A percentile compares a stretch with the other conserved stretches of the same genome.
Evolutionary conservation across 768 basidiomycete species (phyloP).

Genomic region (Boletellus ananiceps): DNA sequence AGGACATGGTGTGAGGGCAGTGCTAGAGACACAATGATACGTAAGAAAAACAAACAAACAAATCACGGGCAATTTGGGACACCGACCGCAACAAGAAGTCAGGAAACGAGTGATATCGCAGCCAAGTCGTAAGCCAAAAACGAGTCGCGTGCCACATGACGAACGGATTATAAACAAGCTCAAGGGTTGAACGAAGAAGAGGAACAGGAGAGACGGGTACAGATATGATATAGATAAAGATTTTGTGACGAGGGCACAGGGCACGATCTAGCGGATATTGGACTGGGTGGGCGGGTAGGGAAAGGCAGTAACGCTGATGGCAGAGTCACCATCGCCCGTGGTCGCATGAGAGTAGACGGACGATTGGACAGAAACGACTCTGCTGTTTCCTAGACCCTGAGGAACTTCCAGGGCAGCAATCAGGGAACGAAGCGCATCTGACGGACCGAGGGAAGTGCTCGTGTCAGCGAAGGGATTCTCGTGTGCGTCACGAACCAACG

Average conservation of each 20-base stretch:
- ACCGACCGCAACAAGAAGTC: conserved; percentile 1
- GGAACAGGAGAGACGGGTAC: conserved; percentile 2
- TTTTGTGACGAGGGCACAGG: neutral
- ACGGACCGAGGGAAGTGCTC: conserved; percentile 14
- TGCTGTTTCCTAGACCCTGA: conserved; percentile 41
- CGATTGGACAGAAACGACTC: conserved; percentile 58
- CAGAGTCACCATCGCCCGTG: conserved; percentile 24
- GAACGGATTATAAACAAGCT: conserved; percentile 4
- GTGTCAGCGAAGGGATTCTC: conserved; percentile 44
- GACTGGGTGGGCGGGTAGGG: conserved; percentile 28
- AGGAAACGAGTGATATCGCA: conserved; percentile 15
- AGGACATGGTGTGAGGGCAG: neutral
- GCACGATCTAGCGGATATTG: conserved; percentile 7
- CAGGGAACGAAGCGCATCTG: conserved; percentile 53
- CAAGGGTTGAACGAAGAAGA: conserved; percentile 1
- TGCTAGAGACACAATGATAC: conserved; percentile 1
- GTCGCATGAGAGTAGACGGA: conserved; percentile 34
- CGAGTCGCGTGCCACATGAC: conserved; percentile 8
- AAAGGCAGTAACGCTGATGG: conserved; percentile 25
- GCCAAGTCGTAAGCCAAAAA: conserved; percentile 9
- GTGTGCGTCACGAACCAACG: conserved; percentile 9
- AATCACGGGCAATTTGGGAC: neutral
- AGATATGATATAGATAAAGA: conserved; percentile 3
- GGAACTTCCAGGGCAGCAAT: conserved; percentile 60
- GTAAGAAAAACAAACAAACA: no score